Evolutionary conservation across 1,139 yeast species (phyloP), one percentile per base, ranked within the genome.

Genomic region (Nakaseomyces delphensis): DNA sequence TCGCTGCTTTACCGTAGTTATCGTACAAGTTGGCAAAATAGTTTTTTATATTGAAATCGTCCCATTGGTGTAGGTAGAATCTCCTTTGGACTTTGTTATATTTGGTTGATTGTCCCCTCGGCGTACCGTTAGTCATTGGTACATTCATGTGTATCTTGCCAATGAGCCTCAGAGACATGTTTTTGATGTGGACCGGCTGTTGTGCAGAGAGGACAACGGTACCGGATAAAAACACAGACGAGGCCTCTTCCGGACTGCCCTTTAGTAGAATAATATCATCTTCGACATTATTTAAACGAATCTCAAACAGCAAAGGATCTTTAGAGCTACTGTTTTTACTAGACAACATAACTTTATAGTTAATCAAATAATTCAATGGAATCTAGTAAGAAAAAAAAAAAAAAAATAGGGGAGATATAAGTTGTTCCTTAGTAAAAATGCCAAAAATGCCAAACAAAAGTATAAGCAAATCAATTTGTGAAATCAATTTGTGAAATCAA

Each of bases 181-280:
- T 75, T 56, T 76, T 80, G 41, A 91, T 71, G 7, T 77, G 67
- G 46, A 86, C 66, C 1, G 95, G 86, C 52, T 91, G 97, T 24
- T 73, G 69, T 1, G 85, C 77, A 0, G 93, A 75, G 25, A 91
- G 64, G 1, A 83, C 91, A 19, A 91, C 78, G 19, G 77, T 77
- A 4, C 98, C 98, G 1, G 81, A 67, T 29, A 91, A 62, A 11
- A 83, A 65, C 1, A 78, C 84, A 1, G 95, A 81, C 0, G 86
- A 73, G 0, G 97, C 95, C 44, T 81, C 91, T 38, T 74, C 73
- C 2, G 83, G 76, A 2, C 77, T 56, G 1, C 98, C 98, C 53
- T 89, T 81, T 30, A 91, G 63, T 3, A 91, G 76, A 15, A 91
- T 65, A 6, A 87, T 93, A 57, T 87, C 95, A 50, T 80, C 82